These are phyloP conservation scores for Plectranthus barbatus DNA, from an alignment of 257 asterid species.

Conservation along the genomic window DNA sequence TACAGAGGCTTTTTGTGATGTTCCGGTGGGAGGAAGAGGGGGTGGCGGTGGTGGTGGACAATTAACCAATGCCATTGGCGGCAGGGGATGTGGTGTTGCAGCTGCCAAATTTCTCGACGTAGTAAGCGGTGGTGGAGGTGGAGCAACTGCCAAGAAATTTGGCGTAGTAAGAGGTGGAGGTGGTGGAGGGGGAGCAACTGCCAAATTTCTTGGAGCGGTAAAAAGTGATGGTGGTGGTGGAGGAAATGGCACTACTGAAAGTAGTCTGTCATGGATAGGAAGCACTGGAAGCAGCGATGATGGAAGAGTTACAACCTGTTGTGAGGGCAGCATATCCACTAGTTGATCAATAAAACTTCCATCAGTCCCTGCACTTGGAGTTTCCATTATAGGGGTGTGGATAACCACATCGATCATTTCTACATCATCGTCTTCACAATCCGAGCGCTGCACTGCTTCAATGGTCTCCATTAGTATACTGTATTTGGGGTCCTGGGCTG, in stretches of 20 bases:
- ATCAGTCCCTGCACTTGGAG: background rate
- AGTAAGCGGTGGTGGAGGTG: no score
- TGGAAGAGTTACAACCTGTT: background rate
- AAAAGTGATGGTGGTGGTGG: slow-evolving; percentile 24
- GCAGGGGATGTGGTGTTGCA: no score
- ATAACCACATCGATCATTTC: slow-evolving; percentile 22
- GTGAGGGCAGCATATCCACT: background rate
- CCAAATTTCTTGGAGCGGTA: background rate
- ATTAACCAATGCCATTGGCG: no score
- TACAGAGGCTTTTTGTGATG: background rate
- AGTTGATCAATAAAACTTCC: no score
- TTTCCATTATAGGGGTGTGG: background rate
- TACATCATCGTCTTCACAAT: slow-evolving; percentile 24
- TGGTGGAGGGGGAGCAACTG: slow-evolving; percentile 7
- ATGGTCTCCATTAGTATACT: slow-evolving; percentile 24
- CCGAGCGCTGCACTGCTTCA: slow-evolving; percentile 12
- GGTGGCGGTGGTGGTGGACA: no score
- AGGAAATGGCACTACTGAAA: slow-evolving; percentile 11
- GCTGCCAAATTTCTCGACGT: no score
- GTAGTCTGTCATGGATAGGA: background rate
- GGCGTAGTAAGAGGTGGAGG: no score
- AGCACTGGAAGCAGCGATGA: slow-evolving; percentile 9
- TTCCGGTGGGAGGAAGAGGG: slow-evolving; percentile 5
- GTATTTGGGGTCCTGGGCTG: slow-evolving; percentile 34
- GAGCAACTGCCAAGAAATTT: no score